phyloP scores from a whole-genome alignment of 2,329 filamentous ascomycete species.

The Pezicula radicicola region DNA sequence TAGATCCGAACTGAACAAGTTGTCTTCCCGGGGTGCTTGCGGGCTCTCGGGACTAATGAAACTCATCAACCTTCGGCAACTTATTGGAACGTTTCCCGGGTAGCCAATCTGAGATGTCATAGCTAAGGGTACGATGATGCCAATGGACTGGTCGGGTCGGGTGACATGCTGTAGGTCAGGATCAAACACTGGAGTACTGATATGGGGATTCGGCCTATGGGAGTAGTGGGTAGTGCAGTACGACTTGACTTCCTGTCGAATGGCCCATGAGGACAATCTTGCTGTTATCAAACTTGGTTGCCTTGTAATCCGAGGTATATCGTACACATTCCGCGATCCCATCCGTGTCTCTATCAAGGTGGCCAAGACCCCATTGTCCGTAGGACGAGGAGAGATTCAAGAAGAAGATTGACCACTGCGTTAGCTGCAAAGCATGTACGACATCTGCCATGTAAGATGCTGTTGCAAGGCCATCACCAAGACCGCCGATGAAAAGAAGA shows the following conservation, averaged over 20 bases:
- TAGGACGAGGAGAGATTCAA: slow-evolving; percentile 38
- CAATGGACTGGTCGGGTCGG: slow-evolving; percentile 32
- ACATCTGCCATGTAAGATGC: slow-evolving; percentile 45
- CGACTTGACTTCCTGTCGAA: slow-evolving; percentile 64
- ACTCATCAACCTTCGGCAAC: slow-evolving; percentile 34
- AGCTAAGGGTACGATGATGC: slow-evolving; percentile 30
- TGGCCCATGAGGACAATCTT: slow-evolving; percentile 66
- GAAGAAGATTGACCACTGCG: slow-evolving; percentile 34
- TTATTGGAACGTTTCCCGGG: slow-evolving; percentile 26
- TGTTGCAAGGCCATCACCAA: slow-evolving; percentile 47
- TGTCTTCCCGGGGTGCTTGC: slow-evolving; percentile 51
- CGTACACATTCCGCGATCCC: slow-evolving; percentile 30
- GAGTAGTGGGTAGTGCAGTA: slow-evolving; percentile 63
- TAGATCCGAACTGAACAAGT: slow-evolving; percentile 64
- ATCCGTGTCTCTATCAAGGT: slow-evolving; percentile 34
- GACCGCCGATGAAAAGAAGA: slow-evolving; percentile 49
- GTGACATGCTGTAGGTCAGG: slow-evolving; percentile 27
- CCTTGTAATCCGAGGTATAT: slow-evolving; percentile 31
- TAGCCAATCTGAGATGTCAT: slow-evolving; percentile 28
- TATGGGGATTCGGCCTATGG: slow-evolving; percentile 36
- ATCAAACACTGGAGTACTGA: slow-evolving; percentile 19
- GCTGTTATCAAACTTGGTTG: slow-evolving; percentile 32
- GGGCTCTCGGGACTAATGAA: slow-evolving; percentile 47
- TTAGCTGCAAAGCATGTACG: slow-evolving; percentile 34
- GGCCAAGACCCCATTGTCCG: slow-evolving; percentile 32